These are phyloP conservation scores for Salvia rosmarinus DNA, from an alignment of 257 asterid species.

Conservation along the genomic window DNA sequence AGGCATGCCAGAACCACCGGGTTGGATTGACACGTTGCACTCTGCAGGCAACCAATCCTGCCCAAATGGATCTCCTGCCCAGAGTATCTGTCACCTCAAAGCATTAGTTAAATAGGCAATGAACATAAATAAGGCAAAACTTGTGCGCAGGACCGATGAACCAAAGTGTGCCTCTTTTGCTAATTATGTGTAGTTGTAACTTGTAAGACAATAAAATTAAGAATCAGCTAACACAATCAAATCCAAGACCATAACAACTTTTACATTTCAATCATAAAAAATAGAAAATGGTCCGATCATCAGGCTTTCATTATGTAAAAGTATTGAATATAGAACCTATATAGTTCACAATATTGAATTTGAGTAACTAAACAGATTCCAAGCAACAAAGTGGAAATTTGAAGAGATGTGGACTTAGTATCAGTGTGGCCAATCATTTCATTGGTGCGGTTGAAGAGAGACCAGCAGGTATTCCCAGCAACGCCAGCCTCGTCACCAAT, in stretches of 20 bases:
- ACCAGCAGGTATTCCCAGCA: slow-evolving; percentile 90
- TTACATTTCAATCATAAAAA: too few relatives aligned
- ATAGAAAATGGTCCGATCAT: too few relatives aligned
- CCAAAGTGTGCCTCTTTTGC: too few relatives aligned
- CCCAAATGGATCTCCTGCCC: slow-evolving; percentile 75
- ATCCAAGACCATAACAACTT: too few relatives aligned
- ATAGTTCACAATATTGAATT: background rate
- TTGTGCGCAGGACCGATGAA: too few relatives aligned
- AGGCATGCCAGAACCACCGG: slow-evolving; percentile 97
- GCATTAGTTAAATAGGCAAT: slow-evolving; percentile 6
- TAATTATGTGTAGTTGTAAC: too few relatives aligned
- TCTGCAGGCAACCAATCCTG: slow-evolving; percentile 95
- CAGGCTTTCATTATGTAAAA: background rate
- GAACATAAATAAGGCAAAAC: background rate
- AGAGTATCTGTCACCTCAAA: slow-evolving; percentile 54
- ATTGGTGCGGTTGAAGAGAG: slow-evolving; percentile 68
- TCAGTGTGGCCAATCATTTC: slow-evolving; percentile 65
- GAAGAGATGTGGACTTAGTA: slow-evolving; percentile 40
- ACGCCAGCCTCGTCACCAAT: slow-evolving; percentile 83
- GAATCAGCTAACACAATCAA: background rate
- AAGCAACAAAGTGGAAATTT: slow-evolving; percentile 16
- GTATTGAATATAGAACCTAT: background rate
- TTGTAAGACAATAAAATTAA: background rate
- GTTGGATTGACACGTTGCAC: slow-evolving; percentile 89
- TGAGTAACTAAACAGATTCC: background rate